Conservation (phyloP, 768 basidiomycete genomes). For the Tricholomella constricta region DNA sequence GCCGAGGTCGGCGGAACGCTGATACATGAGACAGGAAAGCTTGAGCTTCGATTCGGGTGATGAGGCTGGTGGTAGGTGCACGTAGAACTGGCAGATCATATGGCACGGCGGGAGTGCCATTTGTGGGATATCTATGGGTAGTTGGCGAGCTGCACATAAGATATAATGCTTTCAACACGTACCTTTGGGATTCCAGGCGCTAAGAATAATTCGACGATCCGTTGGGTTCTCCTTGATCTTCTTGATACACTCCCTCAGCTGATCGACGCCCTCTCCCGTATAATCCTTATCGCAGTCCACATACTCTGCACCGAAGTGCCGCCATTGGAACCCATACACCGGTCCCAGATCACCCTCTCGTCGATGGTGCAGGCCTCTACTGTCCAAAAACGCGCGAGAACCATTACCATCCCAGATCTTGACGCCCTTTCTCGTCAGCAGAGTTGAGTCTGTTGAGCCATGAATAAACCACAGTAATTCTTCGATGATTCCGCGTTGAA, state of each 20-base stretch:
- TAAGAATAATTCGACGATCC: conserved; percentile 90
- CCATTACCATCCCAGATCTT: conserved; percentile 99
- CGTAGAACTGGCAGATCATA: conserved; percentile 99
- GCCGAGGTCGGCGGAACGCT: conserved; percentile 95
- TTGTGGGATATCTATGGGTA: conserved; percentile 70
- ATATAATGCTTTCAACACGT: conserved; percentile 23
- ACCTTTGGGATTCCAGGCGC: conserved; percentile 99
- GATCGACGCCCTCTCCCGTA: conserved; percentile 85
- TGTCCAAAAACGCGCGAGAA: conserved; percentile 82
- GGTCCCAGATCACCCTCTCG: conserved; percentile 93
- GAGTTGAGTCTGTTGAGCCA: conserved; percentile 79
- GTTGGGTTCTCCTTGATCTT: conserved; percentile 95
- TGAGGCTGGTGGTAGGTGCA: conserved; percentile 71
- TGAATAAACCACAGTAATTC: conserved; percentile 94
- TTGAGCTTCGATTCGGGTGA: conserved; percentile 57
- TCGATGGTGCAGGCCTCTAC: conserved; percentile 79
- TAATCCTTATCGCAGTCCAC: conserved; percentile 75
- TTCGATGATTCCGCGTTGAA: conserved; percentile 86
- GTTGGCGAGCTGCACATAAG: conserved; percentile 1
- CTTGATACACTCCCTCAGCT: conserved; percentile 82
- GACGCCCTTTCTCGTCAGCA: conserved; percentile 79
- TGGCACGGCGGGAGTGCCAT: conserved; percentile 99
- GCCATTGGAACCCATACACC: conserved; percentile 97
- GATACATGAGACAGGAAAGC: conserved; percentile 96
- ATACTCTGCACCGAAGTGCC: conserved; percentile 90